These are phyloP conservation scores for Hypomyces rosellus DNA, from an alignment of 2,329 filamentous ascomycete species.

Conservation along the genomic window DNA sequence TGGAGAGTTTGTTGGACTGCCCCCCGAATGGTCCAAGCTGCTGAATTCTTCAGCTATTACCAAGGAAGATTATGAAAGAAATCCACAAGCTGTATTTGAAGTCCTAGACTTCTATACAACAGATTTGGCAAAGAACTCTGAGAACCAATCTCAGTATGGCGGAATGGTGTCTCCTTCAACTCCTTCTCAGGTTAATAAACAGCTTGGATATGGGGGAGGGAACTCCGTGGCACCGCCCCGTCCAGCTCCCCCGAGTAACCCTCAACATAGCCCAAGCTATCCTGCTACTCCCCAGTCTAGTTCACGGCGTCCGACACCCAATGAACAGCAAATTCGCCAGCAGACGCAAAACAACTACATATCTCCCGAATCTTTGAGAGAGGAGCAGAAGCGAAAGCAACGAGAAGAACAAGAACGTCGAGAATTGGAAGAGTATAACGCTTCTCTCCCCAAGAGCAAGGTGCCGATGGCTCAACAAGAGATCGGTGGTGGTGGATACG, in stretches of 20 bases:
- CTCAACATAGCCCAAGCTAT: constrained; percentile 40
- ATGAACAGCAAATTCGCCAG: constrained; percentile 40
- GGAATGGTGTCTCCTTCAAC: constrained; percentile 60
- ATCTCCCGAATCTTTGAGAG: constrained; percentile 42
- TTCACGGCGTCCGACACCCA: constrained; percentile 41
- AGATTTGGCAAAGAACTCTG: constrained; percentile 69
- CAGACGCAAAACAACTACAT: constrained; percentile 55
- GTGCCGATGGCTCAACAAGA: constrained; percentile 83
- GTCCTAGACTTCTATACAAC: constrained; percentile 82
- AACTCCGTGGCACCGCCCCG: constrained; percentile 62
- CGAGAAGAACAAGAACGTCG: constrained; percentile 61
- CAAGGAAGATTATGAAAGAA: constrained; percentile 97
- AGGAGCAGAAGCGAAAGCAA: constrained; percentile 55
- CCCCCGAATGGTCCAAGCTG: constrained; percentile 94
- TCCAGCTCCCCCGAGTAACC: constrained; percentile 43
- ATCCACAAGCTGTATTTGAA: constrained; percentile 79
- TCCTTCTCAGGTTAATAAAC: constrained; percentile 46
- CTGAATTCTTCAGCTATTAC: constrained; percentile 95
- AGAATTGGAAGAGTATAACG: constrained; percentile 84
- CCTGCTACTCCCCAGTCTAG: constrained; percentile 32
- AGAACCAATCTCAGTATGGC: constrained; percentile 63
- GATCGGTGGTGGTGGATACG: constrained; percentile 62
- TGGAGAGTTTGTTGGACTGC: constrained; percentile 89
- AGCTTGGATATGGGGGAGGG: constrained; percentile 50
- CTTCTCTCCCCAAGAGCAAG: constrained; percentile 76